Percentiles rank a stretch among this genome's conserved stretches.
phyloP scores from a whole-genome alignment of 441 rosid species.

The Syzygium syzygioides region DNA sequence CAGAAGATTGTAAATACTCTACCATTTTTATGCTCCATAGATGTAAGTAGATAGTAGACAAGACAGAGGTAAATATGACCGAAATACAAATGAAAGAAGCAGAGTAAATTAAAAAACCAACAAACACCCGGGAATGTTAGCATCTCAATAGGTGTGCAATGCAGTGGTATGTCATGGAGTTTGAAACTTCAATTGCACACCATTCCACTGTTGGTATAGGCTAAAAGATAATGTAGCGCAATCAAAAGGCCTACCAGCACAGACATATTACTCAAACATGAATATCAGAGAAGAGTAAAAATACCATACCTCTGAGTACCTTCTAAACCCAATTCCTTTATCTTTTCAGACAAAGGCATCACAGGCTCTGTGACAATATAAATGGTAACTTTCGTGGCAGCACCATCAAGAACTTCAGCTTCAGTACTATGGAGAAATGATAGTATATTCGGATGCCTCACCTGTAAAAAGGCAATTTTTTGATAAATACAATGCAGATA shows the following conservation, averaged over 20 bases:
- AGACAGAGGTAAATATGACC: not conserved
- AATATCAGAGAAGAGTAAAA: not conserved
- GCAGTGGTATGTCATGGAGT: not conserved
- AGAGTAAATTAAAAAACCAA: not conserved
- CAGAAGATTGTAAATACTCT: not conserved
- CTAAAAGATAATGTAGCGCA: not conserved
- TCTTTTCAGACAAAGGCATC: constrained; percentile 87
- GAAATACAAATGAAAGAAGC: not conserved
- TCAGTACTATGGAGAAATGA: constrained; percentile 95
- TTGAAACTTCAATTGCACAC: not conserved
- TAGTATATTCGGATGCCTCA: constrained; percentile 94
- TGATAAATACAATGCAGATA: not conserved
- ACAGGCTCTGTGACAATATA: constrained; percentile 98
- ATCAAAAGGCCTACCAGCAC: not conserved
- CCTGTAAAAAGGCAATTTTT: constrained; percentile 38
- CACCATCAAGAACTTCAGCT: constrained; percentile 69
- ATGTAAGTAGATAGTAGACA: not conserved
- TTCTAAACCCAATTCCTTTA: constrained; percentile 85
- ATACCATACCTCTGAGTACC: constrained; percentile 78
- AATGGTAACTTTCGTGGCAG: constrained; percentile 64
- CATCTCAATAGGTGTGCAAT: not conserved
- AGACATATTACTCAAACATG: not conserved
- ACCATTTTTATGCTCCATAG: not conserved
- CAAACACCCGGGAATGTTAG: not conserved
- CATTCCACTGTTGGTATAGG: not conserved